Base-by-base conservation (phyloP, 768 basidiomycete species). In the Serendipita vermifera region DNA sequence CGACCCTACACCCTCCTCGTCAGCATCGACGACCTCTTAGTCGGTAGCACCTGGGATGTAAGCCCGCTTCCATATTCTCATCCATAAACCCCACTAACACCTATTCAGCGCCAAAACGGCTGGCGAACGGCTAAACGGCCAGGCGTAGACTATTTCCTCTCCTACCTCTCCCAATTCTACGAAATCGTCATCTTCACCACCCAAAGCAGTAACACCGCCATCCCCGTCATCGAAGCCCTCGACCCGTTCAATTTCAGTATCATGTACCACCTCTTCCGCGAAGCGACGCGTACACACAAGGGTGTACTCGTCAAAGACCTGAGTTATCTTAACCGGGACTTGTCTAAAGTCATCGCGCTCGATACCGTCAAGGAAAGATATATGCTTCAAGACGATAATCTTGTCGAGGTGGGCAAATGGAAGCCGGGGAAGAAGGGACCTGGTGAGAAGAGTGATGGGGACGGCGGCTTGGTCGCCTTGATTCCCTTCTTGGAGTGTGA, bases 81-180 rank as follows among this genome's bases (percentile, higher is more conserved):
- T 31, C 46, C n/a, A 17, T 14, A 22, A 5, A 26, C 43, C 41
- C 17, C 9, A 22, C n/a, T 9, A 4, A 35, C 15, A 32, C 51
- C 17, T 26, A 32, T 38, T 32, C 58, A 96, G 91, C 81, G 93
- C 55, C 80, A 88, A 71, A 77, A 88, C 63, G 96, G 96, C 54
- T 99, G 96, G 94, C 76, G 90, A 61, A 97, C 94, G 2, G 94
- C 93, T 3, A 99, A 98, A 71, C 82, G 96, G 32, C 94, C 96
- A 1, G 96, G 96, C 3, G 87, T 92, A 14, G 96, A 99, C 66
- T 98, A 99, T 71, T 99, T 99, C 78, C 75, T 99, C 32, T 93
- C 81, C 26, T 99, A 99, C 68, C 79, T 99, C 46, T 89, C 91
- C 0, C 94, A 97, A 65, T 99, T 98, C 73, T 99, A 91, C 67